Base-by-base conservation (phyloP, 495 filamentous ascomycete genomes). In the Penicillium cataractarum region DNA sequence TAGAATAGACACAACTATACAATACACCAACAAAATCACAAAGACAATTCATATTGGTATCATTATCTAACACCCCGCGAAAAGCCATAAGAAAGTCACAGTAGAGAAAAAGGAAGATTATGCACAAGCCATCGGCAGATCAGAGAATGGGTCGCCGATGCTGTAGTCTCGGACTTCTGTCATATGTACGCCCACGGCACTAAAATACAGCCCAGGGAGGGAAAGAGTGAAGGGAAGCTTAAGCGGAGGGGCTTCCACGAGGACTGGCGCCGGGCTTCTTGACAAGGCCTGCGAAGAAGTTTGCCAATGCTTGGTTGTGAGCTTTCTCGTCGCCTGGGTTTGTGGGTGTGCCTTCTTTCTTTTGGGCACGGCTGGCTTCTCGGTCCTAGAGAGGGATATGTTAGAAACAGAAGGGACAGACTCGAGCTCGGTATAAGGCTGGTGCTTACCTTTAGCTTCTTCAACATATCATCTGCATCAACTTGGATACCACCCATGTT, bases 401-500 rank as follows among this genome's bases (percentile, higher is more conserved):
- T 64, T 66, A 67, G 62, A 58, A 61, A 65, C 55, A 55, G 9
- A 1, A 21, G 21, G 5, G 21, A 27, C 4, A 12, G 35, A 29
- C 4, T 26, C 13, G 27, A n/a, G 17, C 19, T 15, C 15, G 1
- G 10, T 29, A 15, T 3, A 27, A 1, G 56, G 24, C 2, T 22
- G 21, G 21, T 32, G 69, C 78, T 66, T 78, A 95, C 92, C 85
- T 92, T 92, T 49, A 97, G 81, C 71, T 90, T 86, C 71, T 93
- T 90, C 53, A 97, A 75, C 90, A 96, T 95, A 64, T 97, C 95
- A 68, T 98, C 94, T 9, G 93, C 93, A 76, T 98, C 92, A 9
- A 97, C 92, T 70, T 97, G 93, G 58, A 98, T 97, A 58, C 94
- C 94, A 22, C 93, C 94, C 84, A 97, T 92, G 70, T 98, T 98